phyloP scores from a whole-genome alignment of 495 filamentous ascomycete genomes.

The Peziza echinospora region DNA sequence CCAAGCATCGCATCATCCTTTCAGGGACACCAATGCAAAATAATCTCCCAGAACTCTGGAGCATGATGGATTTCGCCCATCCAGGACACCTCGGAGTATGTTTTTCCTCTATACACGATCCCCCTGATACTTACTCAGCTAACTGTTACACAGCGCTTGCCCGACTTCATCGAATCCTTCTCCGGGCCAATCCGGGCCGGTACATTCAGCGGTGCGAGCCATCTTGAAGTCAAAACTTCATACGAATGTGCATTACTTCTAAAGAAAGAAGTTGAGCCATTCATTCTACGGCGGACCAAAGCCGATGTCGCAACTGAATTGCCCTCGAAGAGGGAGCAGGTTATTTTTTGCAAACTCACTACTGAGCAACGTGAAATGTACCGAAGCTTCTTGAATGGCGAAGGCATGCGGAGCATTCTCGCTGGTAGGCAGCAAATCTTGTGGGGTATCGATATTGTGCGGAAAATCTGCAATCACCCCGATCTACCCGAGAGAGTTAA shows the following conservation, averaged over 20 bases:
- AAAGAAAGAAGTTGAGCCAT: constrained; percentile 77
- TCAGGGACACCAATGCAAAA: constrained; percentile 98
- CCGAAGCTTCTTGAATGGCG: constrained; percentile 53
- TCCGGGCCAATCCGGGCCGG: constrained; percentile 80
- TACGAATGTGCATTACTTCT: constrained; percentile 74
- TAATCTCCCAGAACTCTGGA: constrained; percentile 91
- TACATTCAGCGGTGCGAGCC: constrained; percentile 82
- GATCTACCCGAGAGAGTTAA: constrained; percentile 47
- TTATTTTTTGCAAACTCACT: constrained; percentile 84
- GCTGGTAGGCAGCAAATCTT: constrained; percentile 54
- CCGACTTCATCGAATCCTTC: constrained; percentile 72
- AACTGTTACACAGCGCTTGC: too few species aligned
- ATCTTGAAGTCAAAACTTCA: constrained; percentile 77
- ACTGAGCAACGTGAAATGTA: constrained; percentile 55
- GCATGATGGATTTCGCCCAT: constrained; percentile 86
- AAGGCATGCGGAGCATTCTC: constrained; percentile 59
- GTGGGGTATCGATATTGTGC: constrained; percentile 71
- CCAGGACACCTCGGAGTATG: constrained; percentile 71
- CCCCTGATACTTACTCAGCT: too few species aligned
- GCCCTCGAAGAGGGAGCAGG: constrained; percentile 83
- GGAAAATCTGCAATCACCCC: constrained; percentile 95
- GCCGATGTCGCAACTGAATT: constrained; percentile 82
- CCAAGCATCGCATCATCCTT: constrained; percentile 71
- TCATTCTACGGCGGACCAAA: constrained; percentile 83
- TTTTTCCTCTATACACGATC: neutral